Evolutionary conservation across 169 alveolate genomes (phyloP), one percentile per base, ranked within the genome.

Genomic region (Cryptosporidium viatorum): DNA sequence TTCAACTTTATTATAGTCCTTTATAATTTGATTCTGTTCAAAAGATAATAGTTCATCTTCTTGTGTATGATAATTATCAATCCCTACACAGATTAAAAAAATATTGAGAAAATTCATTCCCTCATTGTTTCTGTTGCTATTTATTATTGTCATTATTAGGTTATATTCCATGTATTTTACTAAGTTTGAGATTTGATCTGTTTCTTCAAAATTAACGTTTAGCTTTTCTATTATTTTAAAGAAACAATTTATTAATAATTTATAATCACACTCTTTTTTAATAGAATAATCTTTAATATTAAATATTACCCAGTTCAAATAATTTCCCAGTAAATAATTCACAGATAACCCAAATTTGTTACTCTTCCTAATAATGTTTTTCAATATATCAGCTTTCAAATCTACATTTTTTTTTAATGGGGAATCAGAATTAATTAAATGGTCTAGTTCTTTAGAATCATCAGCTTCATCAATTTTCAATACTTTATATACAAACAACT

Each of bases 21-120:
- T 37, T 1, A 5, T 2, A 21, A 29, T 21, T 31, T 29, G 29
- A 7, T 3, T 37, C n/a, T 33, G 51, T 6, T 31, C 26, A 26
- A 31, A 31, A 18, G 23, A 31, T 1, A n/a, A 31, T 35, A 80
- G 31, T 16, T 62, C 75, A 39, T 23, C 55, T 41, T 37, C 21
- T 41, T 41, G 12, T 23, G 67, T 3, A 37, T 37, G 16, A n/a
- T 48, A 33, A 14, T 52, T 29, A 35, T 23, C 71, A 0, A 23
- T 29, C 18, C 7, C 85, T 33, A 73, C 9, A 39, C 35, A 37
- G 43, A 4, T 16, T 16, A 37, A 8, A 23, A 80, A 21, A 18
- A 80, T 52, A n/a, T 21, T 59, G 2, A 73, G 50, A 59, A 73
- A 62, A n/a, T 80, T 80, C 31, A 80, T 33, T n/a, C 80, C 75